Conservation (phyloP, 1,284 basidiomycete genomes). For the Microbotryum violaceum region DNA sequence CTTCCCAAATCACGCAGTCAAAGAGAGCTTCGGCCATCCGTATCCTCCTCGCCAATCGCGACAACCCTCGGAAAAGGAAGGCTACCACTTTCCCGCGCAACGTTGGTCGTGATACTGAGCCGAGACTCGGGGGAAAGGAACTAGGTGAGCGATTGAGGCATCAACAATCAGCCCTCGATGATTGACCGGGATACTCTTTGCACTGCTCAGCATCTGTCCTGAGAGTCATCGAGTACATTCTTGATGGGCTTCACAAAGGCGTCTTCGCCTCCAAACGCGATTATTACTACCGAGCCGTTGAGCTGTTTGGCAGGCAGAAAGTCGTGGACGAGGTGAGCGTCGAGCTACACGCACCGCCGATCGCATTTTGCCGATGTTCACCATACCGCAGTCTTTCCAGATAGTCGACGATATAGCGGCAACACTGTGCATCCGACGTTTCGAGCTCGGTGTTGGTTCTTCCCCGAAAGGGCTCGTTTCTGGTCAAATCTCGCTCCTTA, state of each 20-base stretch:
- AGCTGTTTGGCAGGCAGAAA: constrained; percentile 63
- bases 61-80: background rate
- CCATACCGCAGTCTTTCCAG: constrained; percentile 44
- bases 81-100: constrained; percentile 11
- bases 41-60: constrained; percentile 8
- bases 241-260: constrained; percentile 15
- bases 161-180: too few species aligned
- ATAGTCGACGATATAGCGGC: constrained; percentile 80
- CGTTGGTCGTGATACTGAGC: constrained; percentile 5
- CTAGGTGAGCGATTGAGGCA: constrained; percentile 9
- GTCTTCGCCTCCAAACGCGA: constrained; percentile 48
- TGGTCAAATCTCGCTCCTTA: constrained; percentile 41
- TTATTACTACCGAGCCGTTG: constrained; percentile 74
- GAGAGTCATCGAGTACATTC: constrained; percentile 19
- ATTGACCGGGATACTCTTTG: too few species aligned
- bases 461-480: constrained; percentile 76
- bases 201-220: constrained; percentile 13
- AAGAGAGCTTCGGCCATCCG: constrained; percentile 2
- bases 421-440: constrained; percentile 62
- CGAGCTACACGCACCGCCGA: background rate
- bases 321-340: constrained; percentile 61
- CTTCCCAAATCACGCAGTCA: background rate
- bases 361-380: background rate
- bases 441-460: constrained; percentile 74
- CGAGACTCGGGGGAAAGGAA: constrained; percentile 13